These are phyloP conservation scores for Calocybe cyanea DNA, from an alignment of 768 basidiomycete genomes.

Conservation along the genomic window DNA sequence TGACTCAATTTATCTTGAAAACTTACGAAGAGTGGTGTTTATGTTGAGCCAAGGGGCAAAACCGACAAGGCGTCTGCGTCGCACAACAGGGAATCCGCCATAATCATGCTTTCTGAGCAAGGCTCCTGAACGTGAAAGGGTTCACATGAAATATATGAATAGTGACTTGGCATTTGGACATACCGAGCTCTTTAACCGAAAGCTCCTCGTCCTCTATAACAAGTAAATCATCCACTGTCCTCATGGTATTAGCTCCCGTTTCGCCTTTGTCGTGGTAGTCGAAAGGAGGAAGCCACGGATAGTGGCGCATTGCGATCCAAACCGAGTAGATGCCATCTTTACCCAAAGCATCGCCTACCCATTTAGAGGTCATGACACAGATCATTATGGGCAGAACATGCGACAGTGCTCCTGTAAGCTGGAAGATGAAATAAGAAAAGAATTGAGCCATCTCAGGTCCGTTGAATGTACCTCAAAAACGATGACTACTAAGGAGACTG, in stretches of 20 bases:
- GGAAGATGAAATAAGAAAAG: slow-evolving; percentile 1
- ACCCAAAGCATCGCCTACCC: slow-evolving; percentile 69
- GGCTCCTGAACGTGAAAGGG: slow-evolving; percentile 22
- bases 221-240: slow-evolving; percentile 42
- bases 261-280: slow-evolving; percentile 66
- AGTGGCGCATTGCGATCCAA: slow-evolving; percentile 69
- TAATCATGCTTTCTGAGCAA: slow-evolving; percentile 43
- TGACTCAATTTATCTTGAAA: background rate
- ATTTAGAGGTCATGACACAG: slow-evolving; percentile 72
- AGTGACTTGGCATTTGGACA: slow-evolving; percentile 1
- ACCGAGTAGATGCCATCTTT: slow-evolving; percentile 67
- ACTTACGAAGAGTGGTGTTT: slow-evolving; percentile 31
- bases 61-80: slow-evolving; percentile 49
- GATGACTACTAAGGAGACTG: slow-evolving; percentile 75
- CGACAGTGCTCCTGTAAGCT: slow-evolving; percentile 77
- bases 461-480: slow-evolving; percentile 52
- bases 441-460: background rate
- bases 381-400: slow-evolving; percentile 85
- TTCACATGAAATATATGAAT: no score
- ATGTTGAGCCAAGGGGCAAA: slow-evolving; percentile 59
- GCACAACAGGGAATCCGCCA: slow-evolving; percentile 66
- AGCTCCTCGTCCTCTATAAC: slow-evolving; percentile 48
- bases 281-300: slow-evolving; percentile 66
- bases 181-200: slow-evolving; percentile 49
- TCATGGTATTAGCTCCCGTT: slow-evolving; percentile 61